A percentile compares a stretch with the other conserved stretches of the same genome.
These are phyloP conservation scores for Besnoitia besnoiti DNA, from an alignment of 169 alveolate species.

Conservation along the genomic window DNA sequence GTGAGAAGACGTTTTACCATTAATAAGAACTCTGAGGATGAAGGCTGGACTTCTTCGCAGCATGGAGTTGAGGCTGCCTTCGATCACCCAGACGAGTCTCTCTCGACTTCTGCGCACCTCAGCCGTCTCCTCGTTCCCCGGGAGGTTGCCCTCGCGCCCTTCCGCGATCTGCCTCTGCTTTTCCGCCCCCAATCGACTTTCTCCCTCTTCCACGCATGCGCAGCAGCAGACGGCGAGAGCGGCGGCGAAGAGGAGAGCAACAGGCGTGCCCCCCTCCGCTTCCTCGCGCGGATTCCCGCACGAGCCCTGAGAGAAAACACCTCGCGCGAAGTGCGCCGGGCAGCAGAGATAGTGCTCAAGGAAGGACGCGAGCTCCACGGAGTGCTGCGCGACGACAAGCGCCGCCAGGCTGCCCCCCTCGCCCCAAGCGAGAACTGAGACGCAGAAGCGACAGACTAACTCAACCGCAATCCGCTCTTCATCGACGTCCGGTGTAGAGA, in stretches of 20 bases:
- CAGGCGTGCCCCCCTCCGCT: background rate
- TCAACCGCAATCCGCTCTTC: constrained; percentile 7
- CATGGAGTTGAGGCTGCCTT: background rate
- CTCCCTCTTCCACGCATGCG: background rate
- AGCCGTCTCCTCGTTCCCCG: background rate
- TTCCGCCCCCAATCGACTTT: background rate
- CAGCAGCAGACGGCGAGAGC: constrained; percentile 28
- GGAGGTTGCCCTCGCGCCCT: background rate
- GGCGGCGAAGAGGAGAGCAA: constrained; percentile 1
- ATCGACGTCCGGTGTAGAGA: background rate
- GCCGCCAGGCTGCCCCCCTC: background rate
- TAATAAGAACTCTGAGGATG: background rate
- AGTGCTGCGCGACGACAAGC: background rate
- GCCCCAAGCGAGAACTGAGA: background rate
- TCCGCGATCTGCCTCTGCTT: background rate
- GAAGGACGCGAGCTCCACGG: background rate
- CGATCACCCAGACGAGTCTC: background rate
- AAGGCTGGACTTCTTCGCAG: background rate
- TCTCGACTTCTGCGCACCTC: background rate
- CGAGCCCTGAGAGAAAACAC: background rate
- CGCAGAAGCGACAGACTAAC: background rate
- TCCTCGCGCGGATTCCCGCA: background rate
- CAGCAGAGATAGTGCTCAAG: constrained; percentile 23
- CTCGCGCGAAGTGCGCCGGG: background rate
- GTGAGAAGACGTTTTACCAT: background rate